Evolutionary conservation across 495 filamentous ascomycete genomes (phyloP), one percentile per base, ranked within the genome.

Genomic region (Tuber indicum): DNA sequence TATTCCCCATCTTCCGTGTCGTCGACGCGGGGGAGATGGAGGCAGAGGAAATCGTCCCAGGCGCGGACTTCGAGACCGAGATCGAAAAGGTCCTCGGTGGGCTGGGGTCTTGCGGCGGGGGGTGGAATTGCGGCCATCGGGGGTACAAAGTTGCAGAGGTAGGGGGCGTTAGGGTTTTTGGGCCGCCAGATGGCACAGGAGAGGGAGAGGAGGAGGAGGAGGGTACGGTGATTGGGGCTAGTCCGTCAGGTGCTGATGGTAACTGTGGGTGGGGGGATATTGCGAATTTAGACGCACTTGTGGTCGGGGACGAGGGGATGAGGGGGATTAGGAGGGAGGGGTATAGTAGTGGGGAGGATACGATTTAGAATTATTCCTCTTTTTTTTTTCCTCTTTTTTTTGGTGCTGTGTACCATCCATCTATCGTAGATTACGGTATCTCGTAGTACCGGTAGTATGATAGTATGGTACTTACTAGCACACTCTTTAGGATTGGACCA

Each of bases 1-100:
- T 81, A 72, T 81, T 81, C 72, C 42, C 75, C 19, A 71, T 81
- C 3, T 78, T 81, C 45, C 74, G 80, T 19, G 71, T 75, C 32
- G 44, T 81, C 49, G 58, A 72, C 45, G 36, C 46, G 49, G 5
- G 16, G 44, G 79, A 81, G 46, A 42, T 81, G 21, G 39, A 70
- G 6, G 32, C 16, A 3, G 79, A 78, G 62, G 66, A 49, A n/a
- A 81, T 81, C 26, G 36, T 62, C 36, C 46, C 75, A 8, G n/a
- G 44, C 26, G 78, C 72, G 0, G 73, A 75, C 70, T 81, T 78
- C 32, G 79, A 72, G 45, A 52, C 49, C 52, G 79, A 81, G 52
- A 62, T 81, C n/a, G 79, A 75, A n/a, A 77, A 52, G 32, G 80
- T 81, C 23, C 42, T 75, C 17, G 75, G 78, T 47, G 75, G 71